Percentiles rank a stretch among this genome's conserved stretches.
phyloP scores from a whole-genome alignment of 129 eudicot species.

The Dittrichia graveolens region DNA sequence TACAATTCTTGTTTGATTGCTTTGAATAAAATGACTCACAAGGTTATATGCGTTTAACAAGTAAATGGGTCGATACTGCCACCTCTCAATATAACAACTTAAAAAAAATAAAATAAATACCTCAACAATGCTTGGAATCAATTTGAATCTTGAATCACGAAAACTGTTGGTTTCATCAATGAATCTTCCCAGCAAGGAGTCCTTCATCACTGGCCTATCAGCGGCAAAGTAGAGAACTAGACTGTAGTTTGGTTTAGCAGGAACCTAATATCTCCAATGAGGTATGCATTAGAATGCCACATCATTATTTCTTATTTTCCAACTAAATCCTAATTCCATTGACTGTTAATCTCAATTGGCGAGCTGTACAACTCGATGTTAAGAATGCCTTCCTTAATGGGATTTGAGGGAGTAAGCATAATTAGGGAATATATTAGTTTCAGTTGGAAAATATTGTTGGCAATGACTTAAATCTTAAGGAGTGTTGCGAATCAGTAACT shows the following conservation, averaged over 20 bases:
- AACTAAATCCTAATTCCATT: no score
- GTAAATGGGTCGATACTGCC: neutral
- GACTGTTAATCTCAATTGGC: no score
- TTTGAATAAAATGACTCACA: neutral
- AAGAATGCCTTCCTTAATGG: no score
- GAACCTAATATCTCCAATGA: constrained; percentile 53
- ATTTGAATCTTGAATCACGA: constrained; percentile 92
- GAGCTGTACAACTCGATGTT: no score
- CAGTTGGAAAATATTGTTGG: no score
- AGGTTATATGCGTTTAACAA: neutral
- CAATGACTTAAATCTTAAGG: no score
- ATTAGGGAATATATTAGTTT: no score
- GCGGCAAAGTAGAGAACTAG: constrained; percentile 89
- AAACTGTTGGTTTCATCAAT: constrained; percentile 71
- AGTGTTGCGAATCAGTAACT: no score
- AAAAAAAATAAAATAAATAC: constrained; percentile 34
- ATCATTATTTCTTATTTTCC: no score
- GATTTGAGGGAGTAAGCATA: no score
- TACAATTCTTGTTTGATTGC: neutral
- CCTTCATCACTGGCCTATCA: constrained; percentile 71
- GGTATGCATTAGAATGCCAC: no score
- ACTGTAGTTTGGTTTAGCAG: constrained; percentile 92
- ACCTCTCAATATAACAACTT: neutral
- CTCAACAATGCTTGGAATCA: constrained; percentile 91
- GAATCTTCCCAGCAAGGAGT: constrained; percentile 75